These are phyloP conservation scores for Solanum chaucha DNA, from an alignment of 257 asterid genomes.

Conservation along the genomic window DNA sequence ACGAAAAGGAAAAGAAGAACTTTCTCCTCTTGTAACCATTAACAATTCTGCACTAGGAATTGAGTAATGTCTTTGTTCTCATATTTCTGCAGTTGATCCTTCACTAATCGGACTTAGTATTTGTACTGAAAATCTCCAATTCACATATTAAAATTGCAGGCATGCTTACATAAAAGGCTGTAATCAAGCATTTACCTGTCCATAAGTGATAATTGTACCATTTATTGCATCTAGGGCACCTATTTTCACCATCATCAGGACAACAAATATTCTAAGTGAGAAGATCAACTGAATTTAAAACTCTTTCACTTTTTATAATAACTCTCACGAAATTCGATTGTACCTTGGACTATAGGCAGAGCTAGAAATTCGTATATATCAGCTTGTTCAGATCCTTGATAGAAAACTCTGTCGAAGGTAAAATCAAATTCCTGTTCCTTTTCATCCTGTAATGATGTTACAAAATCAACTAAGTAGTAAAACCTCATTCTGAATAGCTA, in stretches of 20 bases:
- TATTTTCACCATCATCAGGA: conserved; percentile 10
- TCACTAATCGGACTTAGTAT: neutral
- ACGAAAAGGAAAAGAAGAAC: neutral
- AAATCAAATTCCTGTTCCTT: conserved; percentile 67
- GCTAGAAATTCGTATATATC: conserved; percentile 58
- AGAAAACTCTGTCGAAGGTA: conserved; percentile 64
- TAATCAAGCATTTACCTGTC: conserved; percentile 49
- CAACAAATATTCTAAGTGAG: neutral
- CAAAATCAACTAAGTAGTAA: neutral
- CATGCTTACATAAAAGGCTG: neutral
- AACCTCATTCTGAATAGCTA: neutral
- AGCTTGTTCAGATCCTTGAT: conserved; percentile 67
- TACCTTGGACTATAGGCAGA: conserved; percentile 61
- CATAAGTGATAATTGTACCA: conserved; percentile 72
- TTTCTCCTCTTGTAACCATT: neutral
- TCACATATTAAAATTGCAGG: neutral
- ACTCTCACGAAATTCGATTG: neutral
- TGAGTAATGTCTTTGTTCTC: neutral
- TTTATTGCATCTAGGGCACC: conserved; percentile 59
- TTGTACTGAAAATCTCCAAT: neutral
- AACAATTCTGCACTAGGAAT: neutral
- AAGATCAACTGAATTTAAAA: neutral
- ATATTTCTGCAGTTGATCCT: neutral
- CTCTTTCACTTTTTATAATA: neutral
- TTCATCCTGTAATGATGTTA: conserved; percentile 40